Conservation (phyloP, 2,329 filamentous ascomycete species). For the Colletotrichum siamense region DNA sequence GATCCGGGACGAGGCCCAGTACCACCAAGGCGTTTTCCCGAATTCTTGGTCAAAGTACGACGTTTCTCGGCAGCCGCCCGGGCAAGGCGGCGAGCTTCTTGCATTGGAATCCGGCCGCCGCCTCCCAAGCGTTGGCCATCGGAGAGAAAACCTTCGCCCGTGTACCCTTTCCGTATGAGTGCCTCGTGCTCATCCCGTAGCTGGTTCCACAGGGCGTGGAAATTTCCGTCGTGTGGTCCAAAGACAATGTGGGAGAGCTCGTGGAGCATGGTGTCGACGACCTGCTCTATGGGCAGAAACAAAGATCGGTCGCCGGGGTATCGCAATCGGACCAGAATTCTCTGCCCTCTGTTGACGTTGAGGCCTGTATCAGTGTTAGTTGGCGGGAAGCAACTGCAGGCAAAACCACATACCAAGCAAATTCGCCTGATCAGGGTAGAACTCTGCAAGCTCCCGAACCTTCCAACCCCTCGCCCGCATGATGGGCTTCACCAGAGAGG, state of each 20-base stretch:
- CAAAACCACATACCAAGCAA: conserved; percentile 64
- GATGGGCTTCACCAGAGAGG: conserved; percentile 90
- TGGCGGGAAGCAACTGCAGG: not conserved
- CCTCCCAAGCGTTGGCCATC: conserved; percentile 78
- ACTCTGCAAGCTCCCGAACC: conserved; percentile 81
- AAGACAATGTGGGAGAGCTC: conserved; percentile 89
- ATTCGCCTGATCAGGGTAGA: conserved; percentile 77
- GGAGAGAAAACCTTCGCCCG: conserved; percentile 86
- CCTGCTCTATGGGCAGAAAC: conserved; percentile 80
- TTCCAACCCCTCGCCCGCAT: conserved; percentile 88
- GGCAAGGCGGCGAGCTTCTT: conserved; percentile 78
- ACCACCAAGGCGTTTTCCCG: conserved; percentile 78
- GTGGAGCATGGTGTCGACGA: conserved; percentile 92
- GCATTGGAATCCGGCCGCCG: conserved; percentile 58
- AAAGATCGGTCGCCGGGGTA: conserved; percentile 75
- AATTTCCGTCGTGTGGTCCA: conserved; percentile 82
- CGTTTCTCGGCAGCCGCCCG: conserved; percentile 77
- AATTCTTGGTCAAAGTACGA: conserved; percentile 60
- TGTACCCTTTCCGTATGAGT: conserved; percentile 81
- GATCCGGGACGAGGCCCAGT: conserved; percentile 55
- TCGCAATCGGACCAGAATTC: conserved; percentile 83
- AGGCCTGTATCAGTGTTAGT: conserved; percentile 54
- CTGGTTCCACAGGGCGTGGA: conserved; percentile 88
- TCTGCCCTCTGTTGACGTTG: conserved; percentile 78
- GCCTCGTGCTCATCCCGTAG: conserved; percentile 84